Percentiles rank a stretch among this genome's conserved stretches.
Evolutionary conservation across 352 stramenopile genomes (phyloP).

Genomic region (Phytophthora melonis): DNA sequence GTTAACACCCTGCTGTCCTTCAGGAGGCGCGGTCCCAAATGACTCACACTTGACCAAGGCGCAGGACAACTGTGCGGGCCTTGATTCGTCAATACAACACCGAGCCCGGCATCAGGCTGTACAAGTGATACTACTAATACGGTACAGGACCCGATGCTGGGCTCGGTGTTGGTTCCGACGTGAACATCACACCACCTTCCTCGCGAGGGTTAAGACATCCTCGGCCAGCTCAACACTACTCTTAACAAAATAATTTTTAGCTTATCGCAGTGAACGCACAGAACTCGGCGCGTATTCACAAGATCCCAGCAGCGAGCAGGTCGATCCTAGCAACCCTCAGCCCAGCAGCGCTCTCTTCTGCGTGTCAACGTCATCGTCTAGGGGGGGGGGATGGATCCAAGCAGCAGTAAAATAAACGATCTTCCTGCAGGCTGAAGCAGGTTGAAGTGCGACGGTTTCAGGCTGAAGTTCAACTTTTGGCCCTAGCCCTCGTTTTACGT

Average conservation of each 20-base stretch:
- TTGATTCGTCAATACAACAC: no score
- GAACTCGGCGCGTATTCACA: neutral
- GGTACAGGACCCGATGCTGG: no score
- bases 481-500: slow-evolving; percentile 37
- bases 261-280: no score
- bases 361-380: neutral
- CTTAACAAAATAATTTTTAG: no score
- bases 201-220: no score
- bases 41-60: slow-evolving; percentile 2
- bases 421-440: slow-evolving; percentile 18
- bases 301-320: neutral
- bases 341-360: neutral
- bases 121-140: no score
- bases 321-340: neutral
- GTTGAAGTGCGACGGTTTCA: slow-evolving; percentile 24
- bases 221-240: no score
- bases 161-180: neutral
- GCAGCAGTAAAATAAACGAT: neutral
- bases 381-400: neutral
- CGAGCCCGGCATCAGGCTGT: no score
- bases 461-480: slow-evolving; percentile 34
- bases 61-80: neutral
- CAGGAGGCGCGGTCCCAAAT: neutral
- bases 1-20: neutral
- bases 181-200: neutral